Evolutionary conservation across 495 filamentous ascomycete genomes (phyloP).

Genomic region (Penicillium nucicola): DNA sequence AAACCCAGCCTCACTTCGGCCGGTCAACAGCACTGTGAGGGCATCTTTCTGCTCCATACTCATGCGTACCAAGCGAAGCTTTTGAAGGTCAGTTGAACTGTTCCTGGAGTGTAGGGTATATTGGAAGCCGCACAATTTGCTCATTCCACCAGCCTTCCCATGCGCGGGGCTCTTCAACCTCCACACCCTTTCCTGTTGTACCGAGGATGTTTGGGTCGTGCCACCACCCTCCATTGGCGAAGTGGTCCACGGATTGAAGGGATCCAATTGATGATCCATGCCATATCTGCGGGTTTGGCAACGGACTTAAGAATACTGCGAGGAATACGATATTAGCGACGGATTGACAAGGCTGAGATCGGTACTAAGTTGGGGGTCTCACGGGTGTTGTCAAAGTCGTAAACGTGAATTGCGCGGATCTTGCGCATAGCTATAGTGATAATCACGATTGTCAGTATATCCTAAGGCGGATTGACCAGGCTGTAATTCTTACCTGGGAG

Average conservation of each 20-base stretch:
- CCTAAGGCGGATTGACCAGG: neutral
- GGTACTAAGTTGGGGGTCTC: conserved; percentile 21
- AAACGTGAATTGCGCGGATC: conserved; percentile 84
- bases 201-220: conserved; percentile 84
- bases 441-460: neutral
- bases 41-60: conserved; percentile 86
- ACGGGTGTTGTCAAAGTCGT: conserved; percentile 99
- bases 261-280: conserved; percentile 68
- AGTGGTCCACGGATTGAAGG: conserved; percentile 69
- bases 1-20: conserved; percentile 76
- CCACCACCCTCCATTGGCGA: conserved; percentile 95
- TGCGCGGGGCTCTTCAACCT: conserved; percentile 74
- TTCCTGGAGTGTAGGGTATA: neutral
- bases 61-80: conserved; percentile 74
- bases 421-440: conserved; percentile 52
- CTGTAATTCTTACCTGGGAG: conserved; percentile 1
- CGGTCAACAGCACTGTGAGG: conserved; percentile 83
- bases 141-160: conserved; percentile 99
- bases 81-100: conserved; percentile 23
- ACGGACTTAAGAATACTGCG: conserved; percentile 82
- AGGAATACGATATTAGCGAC: conserved; percentile 8
- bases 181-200: conserved; percentile 80
- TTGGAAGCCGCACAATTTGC: conserved; percentile 55
- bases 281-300: conserved; percentile 90
- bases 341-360: neutral